These are phyloP conservation scores for Calonectria naviculata DNA, from an alignment of 2,329 filamentous ascomycete species.

Conservation along the genomic window DNA sequence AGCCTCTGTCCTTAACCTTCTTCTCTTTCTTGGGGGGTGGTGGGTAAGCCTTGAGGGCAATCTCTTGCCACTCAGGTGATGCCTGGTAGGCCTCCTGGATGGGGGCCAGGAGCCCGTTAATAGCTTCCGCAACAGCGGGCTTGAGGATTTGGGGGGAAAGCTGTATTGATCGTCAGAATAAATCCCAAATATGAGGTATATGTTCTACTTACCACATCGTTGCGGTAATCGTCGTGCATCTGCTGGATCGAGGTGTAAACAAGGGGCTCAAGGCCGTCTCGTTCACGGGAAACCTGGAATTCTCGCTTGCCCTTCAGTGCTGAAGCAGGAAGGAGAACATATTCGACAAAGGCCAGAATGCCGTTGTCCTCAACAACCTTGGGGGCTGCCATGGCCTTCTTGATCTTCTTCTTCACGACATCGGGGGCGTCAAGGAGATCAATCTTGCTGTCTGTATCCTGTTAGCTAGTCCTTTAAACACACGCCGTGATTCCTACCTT, in stretches of 20 bases:
- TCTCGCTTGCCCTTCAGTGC: conserved; percentile 69
- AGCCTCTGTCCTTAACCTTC: conserved; percentile 82
- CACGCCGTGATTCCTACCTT: conserved; percentile 55
- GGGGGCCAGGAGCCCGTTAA: conserved; percentile 80
- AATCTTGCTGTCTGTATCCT: conserved; percentile 79
- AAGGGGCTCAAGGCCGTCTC: conserved; percentile 76
- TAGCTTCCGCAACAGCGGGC: conserved; percentile 79
- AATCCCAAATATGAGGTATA: fast-evolving
- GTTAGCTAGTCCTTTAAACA: background rate
- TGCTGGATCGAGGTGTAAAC: conserved; percentile 82
- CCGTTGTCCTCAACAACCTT: conserved; percentile 86
- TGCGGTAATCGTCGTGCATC: conserved; percentile 82
- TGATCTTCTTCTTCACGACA: conserved; percentile 81
- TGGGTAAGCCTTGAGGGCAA: conserved; percentile 83
- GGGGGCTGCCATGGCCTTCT: conserved; percentile 84
- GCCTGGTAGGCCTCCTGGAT: conserved; percentile 80
- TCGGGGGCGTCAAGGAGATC: conserved; percentile 88
- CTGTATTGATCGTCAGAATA: conserved; percentile 29
- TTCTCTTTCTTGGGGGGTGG: conserved; percentile 76
- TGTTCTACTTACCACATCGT: conserved; percentile 73
- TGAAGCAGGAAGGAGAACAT: conserved; percentile 82
- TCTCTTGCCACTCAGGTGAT: conserved; percentile 79
- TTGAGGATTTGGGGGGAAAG: conserved; percentile 91
- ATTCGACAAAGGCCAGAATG: conserved; percentile 86
- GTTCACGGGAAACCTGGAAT: conserved; percentile 75